Evolutionary conservation across 108 stramenopile species (phyloP).

Genomic region (Skeletonema potamos): DNA sequence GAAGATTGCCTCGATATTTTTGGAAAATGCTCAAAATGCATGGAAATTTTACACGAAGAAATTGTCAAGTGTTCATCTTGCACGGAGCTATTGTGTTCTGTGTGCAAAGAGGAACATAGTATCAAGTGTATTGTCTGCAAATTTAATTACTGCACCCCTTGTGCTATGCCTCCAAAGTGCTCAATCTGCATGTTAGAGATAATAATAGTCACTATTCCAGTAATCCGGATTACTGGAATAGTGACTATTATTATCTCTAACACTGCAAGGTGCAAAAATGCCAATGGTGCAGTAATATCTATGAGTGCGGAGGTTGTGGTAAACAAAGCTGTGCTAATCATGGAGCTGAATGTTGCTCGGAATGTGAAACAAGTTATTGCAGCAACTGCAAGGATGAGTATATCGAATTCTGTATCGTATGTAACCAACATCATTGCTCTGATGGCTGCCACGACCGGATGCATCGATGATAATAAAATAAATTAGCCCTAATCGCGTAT

Average conservation of each 20-base stretch:
- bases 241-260: too few relatives aligned
- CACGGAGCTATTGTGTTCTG: background rate
- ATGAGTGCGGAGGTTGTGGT: constrained; percentile 5
- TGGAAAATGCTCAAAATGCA: constrained; percentile 10
- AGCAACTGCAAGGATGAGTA: constrained; percentile 3
- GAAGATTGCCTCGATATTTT: background rate
- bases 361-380: background rate
- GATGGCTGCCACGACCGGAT: background rate
- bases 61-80: background rate
- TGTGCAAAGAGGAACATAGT: background rate
- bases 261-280: constrained; percentile 5
- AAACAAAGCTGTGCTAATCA: constrained; percentile 24
- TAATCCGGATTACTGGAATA: too few relatives aligned
- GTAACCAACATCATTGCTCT: constrained; percentile 8
- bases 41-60: background rate
- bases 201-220: too few relatives aligned
- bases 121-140: constrained; percentile 8
- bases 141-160: background rate
- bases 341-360: background rate
- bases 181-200: too few relatives aligned
- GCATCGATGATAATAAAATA: background rate
- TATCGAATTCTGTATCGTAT: constrained; percentile 4
- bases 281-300: constrained; percentile 20
- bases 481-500: background rate
- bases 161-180: constrained; percentile 11